Evolutionary conservation across 306 rosid genomes (phyloP), one percentile per base, ranked within the genome.

Genomic region (Adenanthera pavonina): DNA sequence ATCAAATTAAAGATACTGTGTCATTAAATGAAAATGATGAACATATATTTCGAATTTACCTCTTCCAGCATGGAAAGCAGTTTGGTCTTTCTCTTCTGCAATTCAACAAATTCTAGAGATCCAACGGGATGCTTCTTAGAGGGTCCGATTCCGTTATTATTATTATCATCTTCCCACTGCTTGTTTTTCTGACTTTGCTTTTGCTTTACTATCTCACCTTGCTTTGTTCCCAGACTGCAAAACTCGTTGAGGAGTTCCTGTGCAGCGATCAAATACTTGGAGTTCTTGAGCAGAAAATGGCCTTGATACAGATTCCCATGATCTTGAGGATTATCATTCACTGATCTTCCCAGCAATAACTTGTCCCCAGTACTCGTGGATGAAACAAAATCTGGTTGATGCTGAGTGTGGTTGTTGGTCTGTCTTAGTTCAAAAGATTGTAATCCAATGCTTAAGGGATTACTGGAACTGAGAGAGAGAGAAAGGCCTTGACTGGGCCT

Each of bases 401-500:
- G 80, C n/a, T 59, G 83, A 4, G 10, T 36, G 3, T 38, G 33
- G 53, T 75, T 80, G 44, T 74, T 80, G 15, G 87, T 71, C n/a
- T 84, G 93, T 43, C 92, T 82, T 54, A 92, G 90, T 41, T 89
- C 92, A 51, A 92, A 90, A 73, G 92, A 82, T 83, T 89, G 97
- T 76, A 92, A 72, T 1, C 91, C 93, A 74, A 92, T 89, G 69
- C 82, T 47, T 0, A 92, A 89, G 59, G 97, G 97, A 61, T 92
- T 86, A 75, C 40, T 68, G 13, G 97, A 90, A 38, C 85, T 85
- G 15, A 90, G 89, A 73, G 97, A 86, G 49, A 92, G 91, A 4
- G 97, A 92, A 48, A 94, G 98, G 7, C 99, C 98, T 80, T 95
- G 98, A 78, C 98, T 92, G 13, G 95, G 97, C 82, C 94, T 90